These are phyloP conservation scores for Onygenales sp. DNA, from an alignment of 2,329 filamentous ascomycete species.

Conservation along the genomic window DNA sequence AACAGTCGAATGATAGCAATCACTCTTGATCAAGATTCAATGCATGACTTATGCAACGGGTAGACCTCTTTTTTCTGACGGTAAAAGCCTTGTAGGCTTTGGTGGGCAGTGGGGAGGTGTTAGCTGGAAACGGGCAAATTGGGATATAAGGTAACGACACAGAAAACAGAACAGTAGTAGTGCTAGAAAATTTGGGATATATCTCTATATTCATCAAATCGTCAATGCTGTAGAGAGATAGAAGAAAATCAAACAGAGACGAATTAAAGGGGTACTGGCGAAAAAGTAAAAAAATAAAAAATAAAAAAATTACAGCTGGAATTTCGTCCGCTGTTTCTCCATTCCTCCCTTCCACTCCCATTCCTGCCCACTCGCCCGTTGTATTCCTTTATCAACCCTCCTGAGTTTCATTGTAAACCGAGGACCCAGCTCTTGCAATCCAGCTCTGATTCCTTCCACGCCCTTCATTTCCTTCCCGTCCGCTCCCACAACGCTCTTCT, in stretches of 20 bases:
- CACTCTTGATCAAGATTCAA: too few relatives aligned
- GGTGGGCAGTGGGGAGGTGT: too few relatives aligned
- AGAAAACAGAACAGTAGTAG: neutral
- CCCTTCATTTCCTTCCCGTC: conserved; percentile 79
- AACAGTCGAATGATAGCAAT: too few relatives aligned
- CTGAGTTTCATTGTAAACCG: conserved; percentile 78
- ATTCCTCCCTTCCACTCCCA: conserved; percentile 96
- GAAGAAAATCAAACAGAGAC: neutral
- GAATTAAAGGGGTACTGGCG: neutral
- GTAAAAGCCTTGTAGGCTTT: too few relatives aligned
- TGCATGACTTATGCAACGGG: too few relatives aligned
- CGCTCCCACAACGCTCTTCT: conserved; percentile 73
- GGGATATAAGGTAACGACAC: neutral
- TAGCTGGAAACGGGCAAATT: too few relatives aligned
- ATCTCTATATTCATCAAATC: conserved; percentile 2
- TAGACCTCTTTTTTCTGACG: too few relatives aligned
- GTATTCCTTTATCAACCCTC: conserved; percentile 84
- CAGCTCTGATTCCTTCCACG: conserved; percentile 74
- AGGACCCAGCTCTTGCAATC: conserved; percentile 83
- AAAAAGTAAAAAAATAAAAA: neutral
- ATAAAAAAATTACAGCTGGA: conserved; percentile 57
- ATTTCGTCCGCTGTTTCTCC: conserved; percentile 89
- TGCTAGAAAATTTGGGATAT: neutral
- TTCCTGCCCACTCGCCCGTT: conserved; percentile 63
- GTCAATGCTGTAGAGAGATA: neutral